Base-by-base conservation (phyloP, 495 filamentous ascomycete species). In the Aspergillus cristatus region DNA sequence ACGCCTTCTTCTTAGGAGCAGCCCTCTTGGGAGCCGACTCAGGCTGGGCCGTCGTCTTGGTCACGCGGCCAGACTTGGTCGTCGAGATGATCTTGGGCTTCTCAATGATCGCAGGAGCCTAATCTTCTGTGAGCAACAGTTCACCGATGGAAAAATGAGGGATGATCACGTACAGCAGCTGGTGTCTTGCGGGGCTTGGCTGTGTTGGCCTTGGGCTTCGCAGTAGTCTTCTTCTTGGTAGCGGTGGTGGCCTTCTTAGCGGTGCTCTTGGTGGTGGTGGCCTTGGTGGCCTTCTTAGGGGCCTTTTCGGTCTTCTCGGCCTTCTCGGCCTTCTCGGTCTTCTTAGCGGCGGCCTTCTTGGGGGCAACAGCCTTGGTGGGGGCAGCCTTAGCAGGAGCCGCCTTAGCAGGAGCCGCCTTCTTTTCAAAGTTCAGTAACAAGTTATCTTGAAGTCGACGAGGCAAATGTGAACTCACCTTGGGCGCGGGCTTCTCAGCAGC, bases 21-120 rank as follows among this genome's bases (percentile, higher is more conserved):
- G 72, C 60, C 36, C 71, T 74, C 67, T 76, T 75, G 47, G 72
- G 74, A 34, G 75, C 68, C 32, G 69, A 51, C 5, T 74, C 71
- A 37, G 75, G 75, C 57, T 82, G 79, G 15, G 74, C 60, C 24
- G 73, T 70, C 13, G 76, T 75, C 80, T 94, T 94, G 32, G 85
- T 79, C 44, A 94, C 82, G 40, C 88, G 81, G 13, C 89, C 87
- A 14, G 86, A 83, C 77, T 94, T 94, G 58, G 89, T 94, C 75
- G 86, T 94, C 46, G 72, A 73, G 34, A 87, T 60, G 40, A 81
- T 71, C 48, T 82, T 76, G 45, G 82, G 72, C 67, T 86, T 79
- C 38, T 87, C 80, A 33, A 78, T 76, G 35, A 82, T 71, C 40
- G 86, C 83, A 35, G 72, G 70, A 12, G 78, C 75, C 72, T 76